Percentiles rank a stretch among this genome's conserved stretches.
Evolutionary conservation across 805 yeast genomes (phyloP).

Genomic region (Maudiozyma bulderi): DNA sequence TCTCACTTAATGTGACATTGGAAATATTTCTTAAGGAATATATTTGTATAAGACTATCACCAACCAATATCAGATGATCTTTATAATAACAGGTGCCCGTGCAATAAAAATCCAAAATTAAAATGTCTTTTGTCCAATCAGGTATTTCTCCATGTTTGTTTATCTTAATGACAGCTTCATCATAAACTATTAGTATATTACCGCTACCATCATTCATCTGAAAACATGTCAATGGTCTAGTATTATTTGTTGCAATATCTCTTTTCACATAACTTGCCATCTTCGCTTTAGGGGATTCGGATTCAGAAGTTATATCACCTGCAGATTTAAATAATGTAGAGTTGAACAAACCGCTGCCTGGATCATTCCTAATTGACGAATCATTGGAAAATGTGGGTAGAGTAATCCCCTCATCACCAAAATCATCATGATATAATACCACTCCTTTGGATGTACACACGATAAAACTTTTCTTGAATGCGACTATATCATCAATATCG

Average conservation of each 20-base stretch:
- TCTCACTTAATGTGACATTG: slow-evolving; percentile 16
- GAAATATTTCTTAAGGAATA: slow-evolving; percentile 36
- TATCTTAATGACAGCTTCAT: slow-evolving; percentile 57
- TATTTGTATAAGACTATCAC: slow-evolving; percentile 62
- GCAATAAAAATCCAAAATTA: slow-evolving; percentile 36
- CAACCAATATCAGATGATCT: slow-evolving; percentile 43
- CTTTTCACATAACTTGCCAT: slow-evolving; percentile 31
- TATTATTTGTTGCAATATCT: slow-evolving; percentile 29
- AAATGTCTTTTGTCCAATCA: slow-evolving; percentile 29
- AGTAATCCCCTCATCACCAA: slow-evolving; percentile 46
- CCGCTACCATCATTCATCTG: slow-evolving; percentile 42
- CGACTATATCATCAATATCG: slow-evolving; percentile 51
- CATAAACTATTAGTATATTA: slow-evolving; percentile 56
- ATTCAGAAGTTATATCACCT: slow-evolving; percentile 16
- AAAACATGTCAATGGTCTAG: slow-evolving; percentile 53
- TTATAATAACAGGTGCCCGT: slow-evolving; percentile 34
- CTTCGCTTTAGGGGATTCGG: slow-evolving; percentile 22
- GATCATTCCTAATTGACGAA: slow-evolving; percentile 6
- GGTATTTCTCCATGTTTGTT: slow-evolving; percentile 49
- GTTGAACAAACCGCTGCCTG: slow-evolving; percentile 12
- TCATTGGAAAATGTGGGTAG: slow-evolving; percentile 50
- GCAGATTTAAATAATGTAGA: slow-evolving; percentile 15
- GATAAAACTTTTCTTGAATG: slow-evolving; percentile 58
- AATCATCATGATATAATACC: slow-evolving; percentile 43
- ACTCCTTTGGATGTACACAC: slow-evolving; percentile 60